Conservation (phyloP, 495 filamentous ascomycete species). For the Daldinia childiae region DNA sequence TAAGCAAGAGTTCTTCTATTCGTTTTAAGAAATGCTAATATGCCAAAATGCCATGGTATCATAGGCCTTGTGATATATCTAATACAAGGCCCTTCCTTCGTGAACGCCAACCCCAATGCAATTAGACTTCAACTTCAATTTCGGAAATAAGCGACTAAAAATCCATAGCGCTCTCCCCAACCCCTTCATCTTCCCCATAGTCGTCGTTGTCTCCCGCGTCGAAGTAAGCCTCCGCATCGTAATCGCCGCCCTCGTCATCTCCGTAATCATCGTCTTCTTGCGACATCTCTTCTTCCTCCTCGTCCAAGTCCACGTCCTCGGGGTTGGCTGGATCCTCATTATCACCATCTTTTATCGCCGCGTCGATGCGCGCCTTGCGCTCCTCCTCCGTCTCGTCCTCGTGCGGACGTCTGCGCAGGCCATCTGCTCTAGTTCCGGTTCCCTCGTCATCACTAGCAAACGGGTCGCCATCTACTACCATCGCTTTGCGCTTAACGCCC, state of each 20-base stretch:
- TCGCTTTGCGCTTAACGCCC: slow-evolving; percentile 21
- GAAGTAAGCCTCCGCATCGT: slow-evolving; percentile 65
- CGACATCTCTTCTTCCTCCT: slow-evolving; percentile 56
- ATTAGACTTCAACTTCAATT: not conserved
- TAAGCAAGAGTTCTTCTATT: not conserved
- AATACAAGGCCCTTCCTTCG: not conserved
- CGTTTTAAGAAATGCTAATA: not conserved
- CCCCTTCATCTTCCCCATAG: slow-evolving; percentile 55
- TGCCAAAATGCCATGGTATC: slow-evolving; percentile 4
- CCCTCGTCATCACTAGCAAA: slow-evolving; percentile 36
- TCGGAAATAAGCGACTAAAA: slow-evolving; percentile 17
- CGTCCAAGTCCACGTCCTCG: slow-evolving; percentile 47
- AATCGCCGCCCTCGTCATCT: slow-evolving; percentile 62
- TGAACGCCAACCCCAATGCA: slow-evolving; percentile 31
- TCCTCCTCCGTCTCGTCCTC: slow-evolving; percentile 55
- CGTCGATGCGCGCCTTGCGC: slow-evolving; percentile 49
- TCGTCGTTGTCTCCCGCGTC: slow-evolving; percentile 60
- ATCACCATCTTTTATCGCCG: slow-evolving; percentile 47
- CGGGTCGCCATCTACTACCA: slow-evolving; percentile 32
- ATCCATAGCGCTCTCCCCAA: slow-evolving; percentile 53
- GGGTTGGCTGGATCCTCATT: slow-evolving; percentile 53
- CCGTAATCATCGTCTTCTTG: slow-evolving; percentile 57
- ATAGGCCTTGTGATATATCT: not conserved
- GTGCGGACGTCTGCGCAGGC: slow-evolving; percentile 36
- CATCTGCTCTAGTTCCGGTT: slow-evolving; percentile 27